Percentiles rank a stretch among this genome's conserved stretches.
Evolutionary conservation across 2,329 filamentous ascomycete genomes (phyloP).

Genomic region (Aspergillus hiratsukae): DNA sequence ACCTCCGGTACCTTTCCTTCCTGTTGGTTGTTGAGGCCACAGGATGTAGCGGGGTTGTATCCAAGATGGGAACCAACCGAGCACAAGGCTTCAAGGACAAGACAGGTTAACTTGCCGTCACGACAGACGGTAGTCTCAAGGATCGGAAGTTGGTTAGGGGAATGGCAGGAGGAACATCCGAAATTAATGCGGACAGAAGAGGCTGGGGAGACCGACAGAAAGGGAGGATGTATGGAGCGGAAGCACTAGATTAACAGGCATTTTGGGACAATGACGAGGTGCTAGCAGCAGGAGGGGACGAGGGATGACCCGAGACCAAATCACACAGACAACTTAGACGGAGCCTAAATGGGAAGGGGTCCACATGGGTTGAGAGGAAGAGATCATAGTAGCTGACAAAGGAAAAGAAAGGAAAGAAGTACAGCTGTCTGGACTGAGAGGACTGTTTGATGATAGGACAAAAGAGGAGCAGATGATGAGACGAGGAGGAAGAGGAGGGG

Average conservation of each 20-base stretch:
- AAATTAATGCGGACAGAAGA: neutral
- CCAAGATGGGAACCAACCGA: neutral
- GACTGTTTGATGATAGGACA: neutral
- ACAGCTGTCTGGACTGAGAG: conserved; percentile 9
- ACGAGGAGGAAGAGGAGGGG: conserved; percentile 8
- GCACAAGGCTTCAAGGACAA: neutral
- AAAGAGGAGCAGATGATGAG: neutral
- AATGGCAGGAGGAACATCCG: neutral
- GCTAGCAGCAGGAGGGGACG: neutral
- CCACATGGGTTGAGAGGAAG: neutral
- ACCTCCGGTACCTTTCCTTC: neutral
- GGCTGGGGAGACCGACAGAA: neutral
- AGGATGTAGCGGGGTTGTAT: neutral
- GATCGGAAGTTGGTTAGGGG: neutral
- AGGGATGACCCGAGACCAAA: neutral
- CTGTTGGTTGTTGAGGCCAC: neutral
- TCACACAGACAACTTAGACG: neutral
- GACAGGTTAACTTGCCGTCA: neutral
- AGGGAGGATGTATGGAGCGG: neutral
- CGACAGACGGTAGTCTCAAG: neutral
- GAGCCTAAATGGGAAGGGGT: neutral
- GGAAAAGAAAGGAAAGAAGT: neutral
- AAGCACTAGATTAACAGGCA: neutral
- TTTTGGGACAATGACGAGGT: neutral
- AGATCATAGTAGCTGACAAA: neutral